These are phyloP conservation scores for Tilletia setariae DNA, from an alignment of 1,284 basidiomycete genomes.

Conservation along the genomic window DNA sequence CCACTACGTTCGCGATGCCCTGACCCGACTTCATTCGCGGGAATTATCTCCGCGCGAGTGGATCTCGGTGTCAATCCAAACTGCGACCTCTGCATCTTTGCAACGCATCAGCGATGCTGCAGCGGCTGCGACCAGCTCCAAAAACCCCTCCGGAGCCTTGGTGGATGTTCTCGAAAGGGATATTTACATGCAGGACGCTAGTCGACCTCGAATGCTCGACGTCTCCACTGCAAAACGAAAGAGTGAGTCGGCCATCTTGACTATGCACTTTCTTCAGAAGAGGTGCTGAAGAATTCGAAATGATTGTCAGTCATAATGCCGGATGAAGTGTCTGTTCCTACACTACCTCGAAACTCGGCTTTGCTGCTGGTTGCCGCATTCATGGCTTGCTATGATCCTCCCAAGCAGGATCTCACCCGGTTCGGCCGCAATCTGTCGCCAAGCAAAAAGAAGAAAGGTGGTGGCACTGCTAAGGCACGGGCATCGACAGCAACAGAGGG, in stretches of 20 bases:
- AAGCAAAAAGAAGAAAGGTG: conserved; percentile 59
- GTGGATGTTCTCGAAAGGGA: too few species aligned
- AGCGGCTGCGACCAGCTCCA: conserved; percentile 13
- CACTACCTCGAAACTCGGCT: conserved; percentile 53
- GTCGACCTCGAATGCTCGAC: too few species aligned
- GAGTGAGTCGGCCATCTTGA: not conserved
- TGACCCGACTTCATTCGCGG: conserved; percentile 36
- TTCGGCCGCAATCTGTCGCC: conserved; percentile 18
- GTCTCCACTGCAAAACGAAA: not conserved
- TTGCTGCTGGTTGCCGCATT: conserved; percentile 78
- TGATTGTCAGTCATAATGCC: conserved; percentile 26
- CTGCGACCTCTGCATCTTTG: conserved; percentile 19
- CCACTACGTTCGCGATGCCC: conserved; percentile 37
- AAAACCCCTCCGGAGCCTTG: too few species aligned
- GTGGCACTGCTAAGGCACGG: conserved; percentile 68
- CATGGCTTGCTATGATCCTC: conserved; percentile 80
- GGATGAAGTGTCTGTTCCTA: not conserved
- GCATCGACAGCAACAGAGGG: conserved; percentile 60
- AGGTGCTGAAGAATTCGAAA: too few species aligned
- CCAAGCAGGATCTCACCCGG: conserved; percentile 66
- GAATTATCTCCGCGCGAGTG: conserved; percentile 39
- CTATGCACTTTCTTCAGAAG: too few species aligned
- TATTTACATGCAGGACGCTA: too few species aligned
- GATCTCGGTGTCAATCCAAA: conserved; percentile 20
- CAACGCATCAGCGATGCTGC: conserved; percentile 12